A percentile compares a stretch with the other conserved stretches of the same genome.
phyloP scores from a whole-genome alignment of 2,329 filamentous ascomycete genomes.

The Hypoxylon sp. region DNA sequence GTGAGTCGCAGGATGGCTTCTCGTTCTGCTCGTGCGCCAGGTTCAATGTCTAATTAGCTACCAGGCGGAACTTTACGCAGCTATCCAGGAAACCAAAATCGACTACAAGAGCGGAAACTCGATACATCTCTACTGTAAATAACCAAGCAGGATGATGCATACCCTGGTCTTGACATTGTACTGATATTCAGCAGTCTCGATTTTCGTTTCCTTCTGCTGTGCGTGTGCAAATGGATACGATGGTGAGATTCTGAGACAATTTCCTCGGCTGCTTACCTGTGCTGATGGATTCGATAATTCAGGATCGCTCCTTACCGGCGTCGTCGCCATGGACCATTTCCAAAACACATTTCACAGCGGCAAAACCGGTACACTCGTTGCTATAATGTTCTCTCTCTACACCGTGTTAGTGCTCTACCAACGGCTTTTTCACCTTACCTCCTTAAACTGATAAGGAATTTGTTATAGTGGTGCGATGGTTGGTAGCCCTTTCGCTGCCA shows the following conservation, averaged over 20 bases:
- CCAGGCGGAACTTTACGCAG: conserved; percentile 65
- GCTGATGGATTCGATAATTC: conserved; percentile 28
- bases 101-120: conserved; percentile 60
- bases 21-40: not conserved
- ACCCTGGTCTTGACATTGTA: conserved; percentile 2
- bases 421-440: not conserved
- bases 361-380: conserved; percentile 58
- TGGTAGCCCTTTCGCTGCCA: conserved; percentile 60
- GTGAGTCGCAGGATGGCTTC: conserved; percentile 50
- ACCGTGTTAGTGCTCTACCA: conserved; percentile 59
- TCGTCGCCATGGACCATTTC: conserved; percentile 63
- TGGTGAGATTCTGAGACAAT: conserved; percentile 47
- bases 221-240: conserved; percentile 66
- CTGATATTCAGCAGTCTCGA: conserved; percentile 54
- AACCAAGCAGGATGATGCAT: not conserved
- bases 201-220: conserved; percentile 64
- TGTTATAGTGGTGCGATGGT: conserved; percentile 59
- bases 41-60: conserved; percentile 27
- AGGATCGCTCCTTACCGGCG: conserved; percentile 62
- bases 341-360: conserved; percentile 58
- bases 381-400: conserved; percentile 64
- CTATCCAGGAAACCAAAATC: conserved; percentile 63
- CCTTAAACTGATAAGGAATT: conserved; percentile 18
- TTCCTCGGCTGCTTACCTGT: not conserved
- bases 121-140: conserved; percentile 59